Evolutionary conservation across 441 rosid species (phyloP).

Genomic region (Adansonia grandidieri): DNA sequence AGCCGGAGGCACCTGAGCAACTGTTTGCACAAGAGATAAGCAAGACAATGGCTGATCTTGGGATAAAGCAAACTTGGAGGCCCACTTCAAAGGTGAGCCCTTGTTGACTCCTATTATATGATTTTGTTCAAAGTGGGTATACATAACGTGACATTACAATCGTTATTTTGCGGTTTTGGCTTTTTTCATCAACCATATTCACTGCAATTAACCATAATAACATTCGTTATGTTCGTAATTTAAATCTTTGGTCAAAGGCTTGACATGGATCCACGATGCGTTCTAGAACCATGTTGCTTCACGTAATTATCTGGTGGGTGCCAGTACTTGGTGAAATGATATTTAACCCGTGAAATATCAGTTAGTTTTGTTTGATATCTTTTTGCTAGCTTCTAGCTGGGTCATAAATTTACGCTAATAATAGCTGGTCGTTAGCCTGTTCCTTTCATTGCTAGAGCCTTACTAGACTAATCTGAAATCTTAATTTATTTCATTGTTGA

Average conservation of each 20-base stretch:
- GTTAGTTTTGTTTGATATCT: neutral
- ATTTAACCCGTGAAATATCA: neutral
- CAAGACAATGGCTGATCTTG: constrained; percentile 70
- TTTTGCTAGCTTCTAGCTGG: neutral
- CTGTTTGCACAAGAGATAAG: constrained; percentile 59
- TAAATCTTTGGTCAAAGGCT: no score
- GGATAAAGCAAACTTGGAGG: constrained; percentile 50
- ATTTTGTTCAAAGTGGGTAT: neutral
- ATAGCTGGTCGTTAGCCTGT: neutral
- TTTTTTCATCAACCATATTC: no score
- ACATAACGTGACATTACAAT: no score
- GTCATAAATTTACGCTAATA: neutral
- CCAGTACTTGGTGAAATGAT: neutral
- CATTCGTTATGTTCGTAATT: no score
- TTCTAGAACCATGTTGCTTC: neutral
- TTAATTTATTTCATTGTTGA: neutral
- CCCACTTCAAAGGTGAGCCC: constrained; percentile 55
- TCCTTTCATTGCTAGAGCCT: neutral
- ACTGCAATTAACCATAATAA: neutral
- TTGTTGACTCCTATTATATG: constrained; percentile 59
- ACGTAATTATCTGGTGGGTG: neutral
- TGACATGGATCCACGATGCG: neutral
- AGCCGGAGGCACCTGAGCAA: constrained; percentile 61
- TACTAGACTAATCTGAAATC: constrained; percentile 10
- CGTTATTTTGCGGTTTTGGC: no score